Base-by-base conservation (phyloP, 306 rosid genomes). In the Inga oerstediana region DNA sequence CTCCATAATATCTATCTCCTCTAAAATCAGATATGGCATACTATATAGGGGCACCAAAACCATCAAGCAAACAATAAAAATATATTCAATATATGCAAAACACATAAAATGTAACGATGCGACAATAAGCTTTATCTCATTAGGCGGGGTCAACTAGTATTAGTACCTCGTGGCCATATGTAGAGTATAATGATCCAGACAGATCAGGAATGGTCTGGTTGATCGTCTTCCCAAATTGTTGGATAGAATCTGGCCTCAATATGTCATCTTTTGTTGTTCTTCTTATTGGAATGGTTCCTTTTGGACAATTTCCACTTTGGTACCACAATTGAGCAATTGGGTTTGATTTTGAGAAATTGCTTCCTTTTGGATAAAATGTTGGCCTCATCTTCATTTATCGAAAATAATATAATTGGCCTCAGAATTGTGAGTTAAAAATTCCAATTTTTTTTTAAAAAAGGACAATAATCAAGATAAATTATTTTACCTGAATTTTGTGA, bases 121-220 rank as follows among this genome's bases (percentile, higher is more conserved):
- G 8, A 39, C 41, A 39, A 39, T 39, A 39, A 39, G 6, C 41
- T 1, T 39, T 39, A 39, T 6, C 8, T 39, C 8, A 39, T 1
- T 5, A 39, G 1, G 7, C 0, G 1, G 41, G 4, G 1, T 37
- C 7, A 5, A 0, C 4, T 37, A 37, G 41, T 32, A 70, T 74
- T 51, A 73, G 70, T 88, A 88, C 91, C 91, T 88, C 87, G 72
- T 85, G 91, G 22, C 89, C 91, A 74, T 85, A 69, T 49, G 85
- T 87, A 68, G 52, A 68, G 41, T 83, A 46, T 74, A 74, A 86
- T 4, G 59, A 15, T 5, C 22, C 78, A 62, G 91, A 87, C 56
- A 86, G 86, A 81, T 46, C 51, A 46, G 87, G 91, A 71, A 79
- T 39, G 41, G 41, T 39, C 41, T 39, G 41, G 41, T 39, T 39